Base-by-base conservation (phyloP, 1,284 basidiomycete species). In the Leccinum pachyderme region DNA sequence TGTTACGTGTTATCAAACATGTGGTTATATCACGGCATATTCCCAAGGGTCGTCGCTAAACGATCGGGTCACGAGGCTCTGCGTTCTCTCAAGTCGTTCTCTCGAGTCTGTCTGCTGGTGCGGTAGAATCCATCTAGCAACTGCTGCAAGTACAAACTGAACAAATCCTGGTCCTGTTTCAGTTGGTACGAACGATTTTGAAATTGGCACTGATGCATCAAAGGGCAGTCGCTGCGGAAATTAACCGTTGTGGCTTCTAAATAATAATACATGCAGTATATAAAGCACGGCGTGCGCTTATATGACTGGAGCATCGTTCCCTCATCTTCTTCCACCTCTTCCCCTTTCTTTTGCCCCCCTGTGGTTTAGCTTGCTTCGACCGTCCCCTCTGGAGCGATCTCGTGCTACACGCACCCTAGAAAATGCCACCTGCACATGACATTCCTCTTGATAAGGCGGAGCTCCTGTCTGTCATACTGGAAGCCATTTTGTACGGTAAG, bases 401-500 rank as follows among this genome's bases (percentile, higher is more conserved):
- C 15, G 22, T 22, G 33, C 3, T 5, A 41, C 25, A 22, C 7
- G 43, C 12, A 13, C 22, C 13, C 12, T 15, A 7, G 7, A 27
- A 44, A n/a, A 45, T 45, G 43, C 7, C n/a, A 28, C 27, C 7
- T 27, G 43, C 13, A 11, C 22, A 28, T 15, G 43, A 27, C 15
- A 45, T 45, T 7, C n/a, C 60, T 4, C 29, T 67, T 39, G 64
- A 59, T 35, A 49, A 65, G 48, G 64, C 63, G 39, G 65, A 57
- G 28, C 50, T 66, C 12, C 24, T 65, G 32, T 52, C 64, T 0
- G 39, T 55, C 8, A 2, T 68, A 7, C 37, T 66, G 41, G 66
- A 66, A 46, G 53, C 52, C 0, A 25, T 63, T 7, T 45, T 66
- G 28, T 65, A 66, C 47, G 64, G 64, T 67, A 51, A 58, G 51